These are phyloP conservation scores for Linnemannia schmuckeri DNA, from an alignment of 192 early-diverging fungal genomes.

Conservation along the genomic window DNA sequence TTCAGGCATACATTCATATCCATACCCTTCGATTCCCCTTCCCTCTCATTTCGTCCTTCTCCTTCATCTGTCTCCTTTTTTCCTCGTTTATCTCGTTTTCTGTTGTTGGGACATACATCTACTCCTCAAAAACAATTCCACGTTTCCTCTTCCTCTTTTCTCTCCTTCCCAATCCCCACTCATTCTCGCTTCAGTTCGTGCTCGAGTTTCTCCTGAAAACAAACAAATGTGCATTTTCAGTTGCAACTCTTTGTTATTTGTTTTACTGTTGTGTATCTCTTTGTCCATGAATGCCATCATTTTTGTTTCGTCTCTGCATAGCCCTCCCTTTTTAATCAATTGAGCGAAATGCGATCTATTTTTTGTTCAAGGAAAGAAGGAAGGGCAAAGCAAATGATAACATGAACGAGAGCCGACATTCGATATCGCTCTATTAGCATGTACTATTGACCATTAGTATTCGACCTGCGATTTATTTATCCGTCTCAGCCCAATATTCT, in stretches of 20 bases:
- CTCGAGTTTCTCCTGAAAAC: neutral
- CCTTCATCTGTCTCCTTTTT: neutral
- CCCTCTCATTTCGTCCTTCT: neutral
- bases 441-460: neutral
- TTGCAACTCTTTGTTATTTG: neutral
- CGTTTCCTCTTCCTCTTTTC: neutral
- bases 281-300: neutral
- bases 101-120: neutral
- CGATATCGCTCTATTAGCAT: neutral
- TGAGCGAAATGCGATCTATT: neutral
- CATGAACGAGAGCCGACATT: neutral
- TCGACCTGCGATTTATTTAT: too few relatives aligned
- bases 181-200: too few relatives aligned
- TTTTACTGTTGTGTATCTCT: neutral
- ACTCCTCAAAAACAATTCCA: neutral
- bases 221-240: neutral
- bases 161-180: neutral
- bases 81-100: neutral
- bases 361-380: neutral
- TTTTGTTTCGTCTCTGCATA: neutral
- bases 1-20: too few relatives aligned
- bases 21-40: neutral
- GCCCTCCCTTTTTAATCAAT: neutral
- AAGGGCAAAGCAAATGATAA: constrained; percentile 2
- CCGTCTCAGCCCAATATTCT: neutral